Evolutionary conservation across 2,329 filamentous ascomycete genomes (phyloP).

Genomic region (Alternaria conjuncta): DNA sequence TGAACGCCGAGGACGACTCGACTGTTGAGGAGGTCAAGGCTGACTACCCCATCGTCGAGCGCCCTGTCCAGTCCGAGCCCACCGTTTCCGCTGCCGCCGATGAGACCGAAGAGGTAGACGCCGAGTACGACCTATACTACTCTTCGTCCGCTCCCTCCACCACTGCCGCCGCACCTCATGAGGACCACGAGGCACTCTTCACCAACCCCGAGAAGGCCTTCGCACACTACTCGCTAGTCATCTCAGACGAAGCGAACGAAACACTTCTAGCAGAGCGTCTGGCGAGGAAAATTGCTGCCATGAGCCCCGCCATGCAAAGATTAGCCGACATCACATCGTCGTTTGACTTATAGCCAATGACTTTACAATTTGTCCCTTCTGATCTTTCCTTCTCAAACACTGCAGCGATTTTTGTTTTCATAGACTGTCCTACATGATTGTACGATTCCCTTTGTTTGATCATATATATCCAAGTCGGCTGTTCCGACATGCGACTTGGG

Average conservation of each 20-base stretch:
- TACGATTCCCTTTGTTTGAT: conserved; percentile 40
- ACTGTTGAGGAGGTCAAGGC: conserved; percentile 56
- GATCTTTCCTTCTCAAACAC: conserved; percentile 1
- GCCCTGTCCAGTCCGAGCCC: conserved; percentile 37
- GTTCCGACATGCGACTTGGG: conserved; percentile 14
- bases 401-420: conserved; percentile 12
- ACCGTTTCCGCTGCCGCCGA: conserved; percentile 23
- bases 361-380: background rate
- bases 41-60: conserved; percentile 58
- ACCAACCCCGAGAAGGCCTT: conserved; percentile 69
- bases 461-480: conserved; percentile 16
- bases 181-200: conserved; percentile 44
- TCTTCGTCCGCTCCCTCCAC: conserved; percentile 47
- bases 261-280: conserved; percentile 41
- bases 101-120: conserved; percentile 61
- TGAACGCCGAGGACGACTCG: conserved; percentile 45
- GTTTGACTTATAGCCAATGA: conserved; percentile 37
- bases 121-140: conserved; percentile 67
- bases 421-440: conserved; percentile 38
- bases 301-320: conserved; percentile 43
- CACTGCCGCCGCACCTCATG: conserved; percentile 48
- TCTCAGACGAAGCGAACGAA: conserved; percentile 58
- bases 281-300: conserved; percentile 43
- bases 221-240: conserved; percentile 68
- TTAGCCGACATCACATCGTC: conserved; percentile 45